Evolutionary conservation across 345 rosid genomes (phyloP).

Genomic region (Carallia brachiata): DNA sequence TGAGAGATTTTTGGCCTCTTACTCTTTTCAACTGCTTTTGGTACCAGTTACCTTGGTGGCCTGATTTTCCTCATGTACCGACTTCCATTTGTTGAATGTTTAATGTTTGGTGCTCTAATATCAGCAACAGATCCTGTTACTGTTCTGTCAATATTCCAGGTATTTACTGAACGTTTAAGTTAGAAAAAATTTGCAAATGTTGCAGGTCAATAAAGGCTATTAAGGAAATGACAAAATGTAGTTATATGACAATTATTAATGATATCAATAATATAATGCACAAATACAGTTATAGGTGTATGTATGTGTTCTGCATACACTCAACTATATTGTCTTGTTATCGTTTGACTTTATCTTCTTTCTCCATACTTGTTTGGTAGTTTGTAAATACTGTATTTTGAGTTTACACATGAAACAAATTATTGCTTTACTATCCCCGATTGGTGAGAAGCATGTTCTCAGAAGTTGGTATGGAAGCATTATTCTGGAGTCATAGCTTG

Average conservation of each 20-base stretch:
- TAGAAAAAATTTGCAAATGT: too few species aligned
- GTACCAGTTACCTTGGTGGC: constrained; percentile 87
- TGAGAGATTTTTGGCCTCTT: neutral
- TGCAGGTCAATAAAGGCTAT: too few species aligned
- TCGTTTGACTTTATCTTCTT: neutral
- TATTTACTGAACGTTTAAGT: constrained; percentile 10
- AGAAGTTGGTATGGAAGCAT: too few species aligned
- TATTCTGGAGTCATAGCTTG: neutral
- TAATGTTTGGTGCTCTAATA: constrained; percentile 98
- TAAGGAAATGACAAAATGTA: too few species aligned
- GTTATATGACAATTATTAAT: too few species aligned
- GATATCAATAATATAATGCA: too few species aligned
- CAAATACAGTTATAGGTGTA: too few species aligned
- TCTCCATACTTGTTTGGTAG: neutral
- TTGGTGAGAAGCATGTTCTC: too few species aligned
- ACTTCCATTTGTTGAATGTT: constrained; percentile 91
- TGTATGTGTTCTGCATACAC: too few species aligned
- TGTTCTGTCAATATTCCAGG: constrained; percentile 97
- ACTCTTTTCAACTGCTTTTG: constrained; percentile 12
- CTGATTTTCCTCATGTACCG: constrained; percentile 72
- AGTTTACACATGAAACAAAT: too few species aligned
- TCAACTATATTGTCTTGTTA: too few species aligned
- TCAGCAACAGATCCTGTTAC: constrained; percentile 99
- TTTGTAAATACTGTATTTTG: neutral
- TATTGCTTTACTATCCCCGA: too few species aligned